phyloP scores from a whole-genome alignment of 148 eudicot species.

The Rheum nobile region DNA sequence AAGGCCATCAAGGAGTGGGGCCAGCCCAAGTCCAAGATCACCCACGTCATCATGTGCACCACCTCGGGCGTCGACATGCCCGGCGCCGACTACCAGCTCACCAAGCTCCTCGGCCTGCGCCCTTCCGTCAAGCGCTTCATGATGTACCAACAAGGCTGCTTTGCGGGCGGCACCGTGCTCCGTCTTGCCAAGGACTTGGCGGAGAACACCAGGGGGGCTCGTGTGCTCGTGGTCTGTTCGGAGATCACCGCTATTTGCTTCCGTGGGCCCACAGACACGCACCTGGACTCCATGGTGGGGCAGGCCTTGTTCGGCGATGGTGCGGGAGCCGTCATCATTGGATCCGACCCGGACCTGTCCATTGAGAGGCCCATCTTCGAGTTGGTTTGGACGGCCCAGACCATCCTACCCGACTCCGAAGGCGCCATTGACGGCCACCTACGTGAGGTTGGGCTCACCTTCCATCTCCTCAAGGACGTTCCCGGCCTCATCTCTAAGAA shows the following conservation, averaged over 20 bases:
- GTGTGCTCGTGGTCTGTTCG: slow-evolving; percentile 27
- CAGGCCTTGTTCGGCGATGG: slow-evolving; percentile 37
- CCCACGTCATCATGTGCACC: slow-evolving; percentile 39
- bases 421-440: slow-evolving; percentile 35
- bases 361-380: slow-evolving; percentile 19
- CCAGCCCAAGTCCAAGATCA: slow-evolving; percentile 39
- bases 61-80: slow-evolving; percentile 50
- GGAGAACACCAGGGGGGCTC: slow-evolving; percentile 27
- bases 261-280: slow-evolving; percentile 28
- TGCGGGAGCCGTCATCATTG: slow-evolving; percentile 25
- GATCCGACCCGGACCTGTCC: slow-evolving; percentile 17
- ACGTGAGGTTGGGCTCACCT: slow-evolving; percentile 27
- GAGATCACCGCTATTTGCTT: slow-evolving; percentile 30
- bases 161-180: slow-evolving; percentile 27
- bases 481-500: slow-evolving; percentile 29
- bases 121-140: slow-evolving; percentile 39
- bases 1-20: slow-evolving; percentile 47
- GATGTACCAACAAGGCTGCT: slow-evolving; percentile 44
- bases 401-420: slow-evolving; percentile 25
- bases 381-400: slow-evolving; percentile 23
- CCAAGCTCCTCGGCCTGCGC: slow-evolving; percentile 38
- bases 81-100: slow-evolving; percentile 45
- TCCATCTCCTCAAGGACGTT: slow-evolving; percentile 27
- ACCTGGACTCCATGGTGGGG: slow-evolving; percentile 29
- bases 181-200: slow-evolving; percentile 34